Conservation (phyloP, 2,329 filamentous ascomycete genomes). For the Sphaerulina populicola region DNA sequence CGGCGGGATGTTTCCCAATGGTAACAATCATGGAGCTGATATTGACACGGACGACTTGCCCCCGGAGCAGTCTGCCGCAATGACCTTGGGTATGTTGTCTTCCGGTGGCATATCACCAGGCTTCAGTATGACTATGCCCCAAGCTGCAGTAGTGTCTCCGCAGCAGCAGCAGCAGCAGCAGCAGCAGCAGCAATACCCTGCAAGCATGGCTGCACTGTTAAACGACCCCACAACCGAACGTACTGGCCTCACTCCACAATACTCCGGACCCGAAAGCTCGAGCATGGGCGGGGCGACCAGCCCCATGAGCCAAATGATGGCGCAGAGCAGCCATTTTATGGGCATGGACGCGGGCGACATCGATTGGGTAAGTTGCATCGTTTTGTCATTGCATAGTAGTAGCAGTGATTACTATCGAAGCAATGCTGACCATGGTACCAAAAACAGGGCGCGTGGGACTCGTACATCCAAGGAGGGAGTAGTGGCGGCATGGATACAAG, state of each 20-base stretch:
- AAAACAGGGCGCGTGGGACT: slow-evolving; percentile 58
- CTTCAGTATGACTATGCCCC: slow-evolving; percentile 18
- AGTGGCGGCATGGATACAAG: slow-evolving; percentile 33
- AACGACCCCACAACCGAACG: slow-evolving; percentile 31
- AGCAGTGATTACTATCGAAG: not conserved
- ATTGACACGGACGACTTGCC: slow-evolving; percentile 49
- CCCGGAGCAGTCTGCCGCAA: slow-evolving; percentile 57
- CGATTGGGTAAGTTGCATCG: slow-evolving; percentile 45
- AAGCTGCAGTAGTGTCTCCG: slow-evolving; percentile 12
- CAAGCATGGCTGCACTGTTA: slow-evolving; percentile 30
- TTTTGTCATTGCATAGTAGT: not conserved
- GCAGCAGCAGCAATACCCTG: slow-evolving; percentile 23
- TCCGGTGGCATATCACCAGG: slow-evolving; percentile 51
- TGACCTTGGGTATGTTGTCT: slow-evolving; percentile 62
- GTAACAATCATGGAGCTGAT: slow-evolving; percentile 15
- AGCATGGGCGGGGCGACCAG: slow-evolving; percentile 26
- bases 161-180: slow-evolving; percentile 10
- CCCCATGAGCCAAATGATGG: slow-evolving; percentile 32
- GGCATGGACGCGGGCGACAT: slow-evolving; percentile 46
- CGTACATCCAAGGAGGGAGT: slow-evolving; percentile 55
- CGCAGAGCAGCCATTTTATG: slow-evolving; percentile 38
- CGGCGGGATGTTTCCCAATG: slow-evolving; percentile 31
- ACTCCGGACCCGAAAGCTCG: slow-evolving; percentile 31
- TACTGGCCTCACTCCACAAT: slow-evolving; percentile 31
- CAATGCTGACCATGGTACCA: slow-evolving; percentile 5